Evolutionary conservation across 305 asterid genomes (phyloP), one percentile per base, ranked within the genome.

Genomic region (Fraxinus xanthoxyloides): DNA sequence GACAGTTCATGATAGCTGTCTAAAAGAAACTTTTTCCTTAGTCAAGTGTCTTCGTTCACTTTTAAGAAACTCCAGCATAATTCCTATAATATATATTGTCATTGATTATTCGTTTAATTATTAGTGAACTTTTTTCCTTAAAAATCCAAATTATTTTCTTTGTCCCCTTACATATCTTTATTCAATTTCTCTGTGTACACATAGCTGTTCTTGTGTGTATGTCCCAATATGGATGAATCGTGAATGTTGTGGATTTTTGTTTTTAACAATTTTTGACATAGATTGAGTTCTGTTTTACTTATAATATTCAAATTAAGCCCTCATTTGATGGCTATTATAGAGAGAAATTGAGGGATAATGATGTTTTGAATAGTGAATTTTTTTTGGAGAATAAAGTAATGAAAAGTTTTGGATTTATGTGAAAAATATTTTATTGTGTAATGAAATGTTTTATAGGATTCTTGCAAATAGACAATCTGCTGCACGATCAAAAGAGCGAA

Each of bases 381-480:
- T 36, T 43, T 43, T 43, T 43, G n/a, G 54, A 43, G 54, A 43
- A 43, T 43, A 43, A 43, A 43, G n/a, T 43, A 3, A 1, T 1
- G 7, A 46, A 46, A 46, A 46, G 7, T 46, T 46, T 15, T 46
- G 6, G 56, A 46, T 46, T 15, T 13, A 46, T 7, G 19, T 15
- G 56, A 46, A 46, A 46, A 46, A 46, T 46, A 46, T 46, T 46
- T 13, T 46, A 43, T 46, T 15, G 19, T 15, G 19, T n/a, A n/a
- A n/a, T n/a, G n/a, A n/a, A n/a, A n/a, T n/a, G n/a, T n/a, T n/a
- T n/a, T n/a, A 80, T 86, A 96, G 98, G 89, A 93, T 96, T 85
- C 97, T 96, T 72, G 98, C 99, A 40, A 96, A 96, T 84, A 92
- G 99, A 80, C 97, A 94, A 85, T 96, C 99, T 77, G 99, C 99